Base-by-base conservation (phyloP, 2,329 filamentous ascomycete genomes). In the Macrophomina tecta region DNA sequence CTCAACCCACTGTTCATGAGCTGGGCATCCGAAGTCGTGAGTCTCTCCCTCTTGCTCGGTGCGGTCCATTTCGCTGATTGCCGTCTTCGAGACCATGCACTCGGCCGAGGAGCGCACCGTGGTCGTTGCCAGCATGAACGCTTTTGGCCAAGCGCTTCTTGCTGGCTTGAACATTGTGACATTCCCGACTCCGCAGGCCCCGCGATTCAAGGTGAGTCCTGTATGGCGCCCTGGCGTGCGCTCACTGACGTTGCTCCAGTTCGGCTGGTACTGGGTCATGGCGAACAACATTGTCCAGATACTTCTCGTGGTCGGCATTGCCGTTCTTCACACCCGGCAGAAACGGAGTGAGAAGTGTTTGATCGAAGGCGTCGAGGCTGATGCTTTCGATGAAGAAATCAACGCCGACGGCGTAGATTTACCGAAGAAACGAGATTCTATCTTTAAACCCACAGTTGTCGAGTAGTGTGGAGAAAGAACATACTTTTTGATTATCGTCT, bases 241-340 rank as follows among this genome's bases (percentile, higher is more conserved):
- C 18, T 18, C 18, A 1, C 18, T 18, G 18, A 18, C 18, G 18
- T 18, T 18, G 18, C 18, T 18, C 18, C 56, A 60, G 56, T 60
- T 60, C 9, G 56, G 56, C 12, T 60, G 56, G 56, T 60, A 46
- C 28, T 60, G 55, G 55, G 55, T 60, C 38, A 60, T 60, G 55
- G 55, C 55, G 18, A 60, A 60, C 16, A 60, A 60, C 40, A 5
- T 60, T 2, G 55, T 46, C 6, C 55, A 60, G 18, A 23, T 60
- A 0, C 11, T 60, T 12, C 23, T 48, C 4, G 56, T 60, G 14
- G 2, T 60, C 9, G 56, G 40, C 8, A 60, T 60, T 60, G 40
- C 40, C 5, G 46, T 46, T 14, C 40, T 60, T 1, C 56, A 60
- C 12, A 46, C 28, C 28, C 56, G 28, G 8, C 38, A 60, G 14